phyloP scores from a whole-genome alignment of 129 eudicot species.

The Scalesia atractyloides region DNA sequence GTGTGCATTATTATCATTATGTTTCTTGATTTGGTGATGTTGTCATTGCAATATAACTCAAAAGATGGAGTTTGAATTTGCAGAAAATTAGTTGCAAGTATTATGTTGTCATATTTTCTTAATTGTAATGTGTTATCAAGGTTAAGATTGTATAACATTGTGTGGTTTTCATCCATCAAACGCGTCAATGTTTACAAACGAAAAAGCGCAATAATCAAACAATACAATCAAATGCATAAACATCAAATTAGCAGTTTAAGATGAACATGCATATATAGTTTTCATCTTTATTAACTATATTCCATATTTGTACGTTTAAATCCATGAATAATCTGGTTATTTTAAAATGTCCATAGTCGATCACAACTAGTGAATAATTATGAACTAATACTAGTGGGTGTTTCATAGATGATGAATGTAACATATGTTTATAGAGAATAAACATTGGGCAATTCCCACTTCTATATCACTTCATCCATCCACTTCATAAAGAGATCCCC shows the following conservation, averaged over 20 bases:
- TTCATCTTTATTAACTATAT: no score
- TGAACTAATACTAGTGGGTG: no score
- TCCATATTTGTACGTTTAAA: no score
- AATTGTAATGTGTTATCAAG: constrained; percentile 17
- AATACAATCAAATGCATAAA: not conserved
- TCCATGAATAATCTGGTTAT: no score
- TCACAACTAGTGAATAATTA: no score
- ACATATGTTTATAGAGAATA: no score
- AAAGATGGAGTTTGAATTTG: constrained; percentile 30
- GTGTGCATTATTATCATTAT: constrained; percentile 34
- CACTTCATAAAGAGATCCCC: no score
- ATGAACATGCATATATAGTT: not conserved
- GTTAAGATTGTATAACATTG: constrained; percentile 29
- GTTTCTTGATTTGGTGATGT: constrained; percentile 28
- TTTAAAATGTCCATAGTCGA: no score
- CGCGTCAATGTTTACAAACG: not conserved
- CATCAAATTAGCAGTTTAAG: constrained; percentile 1
- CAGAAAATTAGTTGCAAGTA: constrained; percentile 13
- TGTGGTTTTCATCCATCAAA: constrained; percentile 21
- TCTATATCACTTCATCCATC: no score
- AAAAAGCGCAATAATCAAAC: not conserved
- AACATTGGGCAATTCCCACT: no score
- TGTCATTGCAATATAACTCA: constrained; percentile 13
- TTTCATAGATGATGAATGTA: no score
- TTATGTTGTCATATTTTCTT: constrained; percentile 23